Conservation (phyloP, 1,139 yeast genomes). For the Saccharomycopsis hybrid region DNA sequence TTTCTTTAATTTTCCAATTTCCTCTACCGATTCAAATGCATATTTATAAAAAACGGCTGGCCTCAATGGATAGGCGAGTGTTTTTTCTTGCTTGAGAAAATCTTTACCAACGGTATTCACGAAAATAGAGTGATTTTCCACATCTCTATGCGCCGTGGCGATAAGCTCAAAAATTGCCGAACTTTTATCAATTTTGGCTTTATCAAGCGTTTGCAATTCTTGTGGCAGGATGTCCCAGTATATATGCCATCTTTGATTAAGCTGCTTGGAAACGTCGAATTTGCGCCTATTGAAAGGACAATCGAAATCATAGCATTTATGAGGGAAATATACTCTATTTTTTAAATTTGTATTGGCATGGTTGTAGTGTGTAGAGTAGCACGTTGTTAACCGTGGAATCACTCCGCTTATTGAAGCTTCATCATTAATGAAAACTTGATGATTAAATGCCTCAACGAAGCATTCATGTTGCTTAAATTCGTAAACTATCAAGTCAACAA, state of each 20-base stretch:
- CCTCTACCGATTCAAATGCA: not conserved
- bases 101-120: not conserved
- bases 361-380: constrained; percentile 9
- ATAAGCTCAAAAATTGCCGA: constrained; percentile 8
- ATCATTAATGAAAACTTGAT: constrained; percentile 6
- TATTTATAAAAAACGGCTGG: not conserved
- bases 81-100: not conserved
- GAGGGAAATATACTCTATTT: not conserved
- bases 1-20: not conserved
- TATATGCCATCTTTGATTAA: not conserved
- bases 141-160: not conserved
- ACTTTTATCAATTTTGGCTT: not conserved
- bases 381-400: constrained; percentile 6
- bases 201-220: not conserved
- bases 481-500: constrained; percentile 23
- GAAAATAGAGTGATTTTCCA: not conserved
- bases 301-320: not conserved
- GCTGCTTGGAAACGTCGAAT: not conserved
- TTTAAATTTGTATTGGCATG: not conserved
- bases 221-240: constrained; percentile 2
- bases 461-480: constrained; percentile 13
- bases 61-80: not conserved
- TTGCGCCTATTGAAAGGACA: not conserved
- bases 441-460: constrained; percentile 8
- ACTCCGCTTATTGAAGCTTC: constrained; percentile 8